Evolutionary conservation across 768 basidiomycete species (phyloP).

Genomic region (Mycena filopes): DNA sequence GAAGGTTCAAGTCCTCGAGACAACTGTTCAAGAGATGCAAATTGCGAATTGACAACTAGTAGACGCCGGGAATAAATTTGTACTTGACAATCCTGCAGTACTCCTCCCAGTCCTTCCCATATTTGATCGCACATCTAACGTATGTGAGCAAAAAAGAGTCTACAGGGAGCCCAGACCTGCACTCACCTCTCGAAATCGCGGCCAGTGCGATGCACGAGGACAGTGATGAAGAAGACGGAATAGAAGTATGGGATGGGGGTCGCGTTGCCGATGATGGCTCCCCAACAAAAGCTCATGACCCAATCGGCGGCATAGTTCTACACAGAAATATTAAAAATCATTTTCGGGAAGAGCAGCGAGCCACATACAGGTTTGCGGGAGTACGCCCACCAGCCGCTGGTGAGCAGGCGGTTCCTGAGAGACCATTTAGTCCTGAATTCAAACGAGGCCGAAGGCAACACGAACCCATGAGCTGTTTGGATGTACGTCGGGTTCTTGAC

Average conservation of each 20-base stretch:
- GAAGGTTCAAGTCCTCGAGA: no score
- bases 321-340: neutral
- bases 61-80: constrained; percentile 90
- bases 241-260: constrained; percentile 96
- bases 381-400: constrained; percentile 94
- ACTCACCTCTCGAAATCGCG: constrained; percentile 93
- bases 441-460: neutral
- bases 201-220: constrained; percentile 89
- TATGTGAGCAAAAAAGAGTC: constrained; percentile 14
- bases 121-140: constrained; percentile 82
- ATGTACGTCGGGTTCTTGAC: constrained; percentile 91
- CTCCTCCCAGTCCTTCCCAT: constrained; percentile 94
- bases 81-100: constrained; percentile 90
- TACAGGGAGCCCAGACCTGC: neutral
- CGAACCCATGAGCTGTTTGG: constrained; percentile 92
- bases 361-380: constrained; percentile 90
- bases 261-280: constrained; percentile 76
- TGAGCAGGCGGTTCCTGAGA: constrained; percentile 87
- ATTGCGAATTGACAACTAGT: constrained; percentile 54
- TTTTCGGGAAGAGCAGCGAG: neutral
- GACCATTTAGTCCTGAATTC: constrained; percentile 1
- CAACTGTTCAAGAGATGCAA: neutral
- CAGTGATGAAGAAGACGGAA: constrained; percentile 94
- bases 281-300: constrained; percentile 88
- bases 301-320: constrained; percentile 97